phyloP scores from a whole-genome alignment of 2,329 filamentous ascomycete genomes.

The Alternaria sp. region DNA sequence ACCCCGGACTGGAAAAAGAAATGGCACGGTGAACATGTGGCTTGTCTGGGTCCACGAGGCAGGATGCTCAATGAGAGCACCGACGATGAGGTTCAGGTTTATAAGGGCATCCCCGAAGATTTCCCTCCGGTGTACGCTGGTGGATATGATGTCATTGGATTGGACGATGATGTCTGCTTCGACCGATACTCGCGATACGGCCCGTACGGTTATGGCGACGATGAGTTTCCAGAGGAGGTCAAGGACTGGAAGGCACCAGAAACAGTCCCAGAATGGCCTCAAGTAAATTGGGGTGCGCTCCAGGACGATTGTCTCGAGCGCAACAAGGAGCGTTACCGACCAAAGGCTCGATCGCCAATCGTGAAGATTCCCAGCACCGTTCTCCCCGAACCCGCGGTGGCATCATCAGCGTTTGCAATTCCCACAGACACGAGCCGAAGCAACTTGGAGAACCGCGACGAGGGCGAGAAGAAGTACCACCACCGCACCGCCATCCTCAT shows the following conservation, averaged over 20 bases:
- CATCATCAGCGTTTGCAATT: conserved; percentile 41
- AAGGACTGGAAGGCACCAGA: conserved; percentile 50
- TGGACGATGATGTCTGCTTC: conserved; percentile 67
- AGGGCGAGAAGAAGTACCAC: conserved; percentile 47
- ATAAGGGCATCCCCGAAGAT: conserved; percentile 61
- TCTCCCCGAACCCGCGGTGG: conserved; percentile 36
- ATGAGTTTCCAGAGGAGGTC: conserved; percentile 59
- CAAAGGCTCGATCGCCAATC: conserved; percentile 51
- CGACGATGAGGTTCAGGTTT: conserved; percentile 71
- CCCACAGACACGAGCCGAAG: conserved; percentile 38
- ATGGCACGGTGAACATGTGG: conserved; percentile 66
- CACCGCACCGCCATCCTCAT: conserved; percentile 57
- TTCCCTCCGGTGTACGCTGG: conserved; percentile 50
- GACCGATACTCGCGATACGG: conserved; percentile 63
- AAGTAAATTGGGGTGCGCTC: conserved; percentile 74
- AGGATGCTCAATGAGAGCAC: conserved; percentile 61
- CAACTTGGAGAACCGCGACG: conserved; percentile 35
- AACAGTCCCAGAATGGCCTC: conserved; percentile 64
- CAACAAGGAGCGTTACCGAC: conserved; percentile 70
- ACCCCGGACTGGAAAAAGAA: conserved; percentile 65
- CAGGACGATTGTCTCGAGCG: conserved; percentile 71
- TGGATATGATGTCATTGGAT: conserved; percentile 49
- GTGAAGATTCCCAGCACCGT: conserved; percentile 40
- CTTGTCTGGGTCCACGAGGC: conserved; percentile 70
- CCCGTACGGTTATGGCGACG: conserved; percentile 66